Evolutionary conservation across 805 yeast genomes (phyloP).

Genomic region (Pichia phayaonensis): DNA sequence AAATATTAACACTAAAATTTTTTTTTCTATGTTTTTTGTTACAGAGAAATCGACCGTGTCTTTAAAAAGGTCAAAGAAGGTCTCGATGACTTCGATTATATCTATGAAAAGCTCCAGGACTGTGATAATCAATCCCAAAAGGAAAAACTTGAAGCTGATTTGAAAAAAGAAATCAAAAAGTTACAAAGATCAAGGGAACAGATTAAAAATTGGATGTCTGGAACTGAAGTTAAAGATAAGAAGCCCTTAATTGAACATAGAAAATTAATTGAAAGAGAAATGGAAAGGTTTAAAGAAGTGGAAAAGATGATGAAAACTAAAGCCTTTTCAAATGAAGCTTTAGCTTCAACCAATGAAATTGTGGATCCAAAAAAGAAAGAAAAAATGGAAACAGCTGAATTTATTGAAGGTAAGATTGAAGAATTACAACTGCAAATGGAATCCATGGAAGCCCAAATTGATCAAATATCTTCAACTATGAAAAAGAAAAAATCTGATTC

Average conservation of each 20-base stretch:
- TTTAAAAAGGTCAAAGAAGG: conserved; percentile 92
- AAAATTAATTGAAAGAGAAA: conserved; percentile 60
- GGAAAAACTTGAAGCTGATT: conserved; percentile 86
- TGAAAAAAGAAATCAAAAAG: conserved; percentile 91
- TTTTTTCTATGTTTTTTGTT: not conserved
- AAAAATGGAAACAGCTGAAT: conserved; percentile 63
- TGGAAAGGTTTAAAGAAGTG: conserved; percentile 93
- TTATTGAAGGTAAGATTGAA: conserved; percentile 64
- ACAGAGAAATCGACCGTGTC: conserved; percentile 81
- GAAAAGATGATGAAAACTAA: conserved; percentile 91
- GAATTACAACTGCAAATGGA: conserved; percentile 80
- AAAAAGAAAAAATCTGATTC: conserved; percentile 52
- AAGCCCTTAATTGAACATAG: conserved; percentile 73
- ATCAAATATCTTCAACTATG: conserved; percentile 40
- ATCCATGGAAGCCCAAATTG: conserved; percentile 64
- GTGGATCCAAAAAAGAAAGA: conserved; percentile 77
- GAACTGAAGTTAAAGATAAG: conserved; percentile 87
- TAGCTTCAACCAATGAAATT: conserved; percentile 48
- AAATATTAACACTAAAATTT: too few relatives aligned
- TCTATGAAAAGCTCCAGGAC: conserved; percentile 75
- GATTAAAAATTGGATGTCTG: conserved; percentile 89
- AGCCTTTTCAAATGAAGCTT: conserved; percentile 89
- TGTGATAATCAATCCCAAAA: conserved; percentile 83
- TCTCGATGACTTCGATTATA: conserved; percentile 71
- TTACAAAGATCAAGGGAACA: conserved; percentile 91